Conservation (phyloP, 129 eudicot species). For the Solidago caesia region DNA sequence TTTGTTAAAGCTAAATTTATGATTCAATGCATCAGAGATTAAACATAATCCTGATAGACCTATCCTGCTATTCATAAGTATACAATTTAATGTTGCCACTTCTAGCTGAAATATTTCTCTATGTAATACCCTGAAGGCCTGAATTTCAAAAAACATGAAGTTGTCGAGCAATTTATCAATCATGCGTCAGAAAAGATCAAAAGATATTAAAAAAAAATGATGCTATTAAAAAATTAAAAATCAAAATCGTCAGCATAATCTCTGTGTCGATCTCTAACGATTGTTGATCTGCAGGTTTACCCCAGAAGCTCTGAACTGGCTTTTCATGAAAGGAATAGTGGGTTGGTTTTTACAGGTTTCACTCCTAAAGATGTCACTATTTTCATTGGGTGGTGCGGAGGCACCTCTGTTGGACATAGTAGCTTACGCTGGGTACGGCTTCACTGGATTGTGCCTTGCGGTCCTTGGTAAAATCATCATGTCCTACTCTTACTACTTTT, state of each 20-base stretch:
- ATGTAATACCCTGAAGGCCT: no score
- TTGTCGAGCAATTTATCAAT: no score
- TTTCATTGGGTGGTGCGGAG: constrained; percentile 63
- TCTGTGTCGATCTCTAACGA: neutral
- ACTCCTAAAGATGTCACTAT: constrained; percentile 51
- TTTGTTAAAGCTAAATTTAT: no score
- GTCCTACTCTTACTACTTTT: constrained; percentile 50
- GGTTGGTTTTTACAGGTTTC: constrained; percentile 63
- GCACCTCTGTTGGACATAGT: constrained; percentile 69
- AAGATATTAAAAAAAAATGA: no score
- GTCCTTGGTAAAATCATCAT: constrained; percentile 43
- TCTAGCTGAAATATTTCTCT: no score
- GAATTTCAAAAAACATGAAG: no score
- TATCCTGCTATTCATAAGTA: no score
- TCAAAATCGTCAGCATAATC: neutral
- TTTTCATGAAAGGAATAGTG: constrained; percentile 56
- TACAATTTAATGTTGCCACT: no score
- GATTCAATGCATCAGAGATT: no score
- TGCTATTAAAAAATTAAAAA: no score
- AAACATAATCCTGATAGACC: no score
- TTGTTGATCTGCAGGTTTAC: constrained; percentile 43
- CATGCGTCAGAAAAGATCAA: no score
- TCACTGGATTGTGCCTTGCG: constrained; percentile 53
- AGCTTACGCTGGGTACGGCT: constrained; percentile 66
- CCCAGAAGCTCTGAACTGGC: constrained; percentile 66